Evolutionary conservation across 768 basidiomycete species (phyloP).

Genomic region (Phylloporus sp.): DNA sequence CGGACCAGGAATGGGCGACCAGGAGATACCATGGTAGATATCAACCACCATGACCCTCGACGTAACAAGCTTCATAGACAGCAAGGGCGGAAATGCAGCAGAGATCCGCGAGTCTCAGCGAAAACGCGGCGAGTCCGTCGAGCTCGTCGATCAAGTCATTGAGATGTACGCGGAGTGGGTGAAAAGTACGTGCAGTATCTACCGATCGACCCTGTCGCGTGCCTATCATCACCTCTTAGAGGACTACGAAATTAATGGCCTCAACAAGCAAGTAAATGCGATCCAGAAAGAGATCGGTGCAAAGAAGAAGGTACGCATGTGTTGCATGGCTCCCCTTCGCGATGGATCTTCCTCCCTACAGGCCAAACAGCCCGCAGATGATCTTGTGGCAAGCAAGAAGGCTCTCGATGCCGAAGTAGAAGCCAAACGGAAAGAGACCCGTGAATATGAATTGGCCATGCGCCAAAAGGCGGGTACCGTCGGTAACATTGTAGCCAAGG

Average conservation of each 20-base stretch:
- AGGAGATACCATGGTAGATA: neutral
- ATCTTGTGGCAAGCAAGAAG: constrained; percentile 80
- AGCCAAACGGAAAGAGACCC: constrained; percentile 69
- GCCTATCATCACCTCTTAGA: constrained; percentile 43
- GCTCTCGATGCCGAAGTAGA: constrained; percentile 79
- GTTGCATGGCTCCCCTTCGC: neutral
- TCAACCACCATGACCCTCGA: constrained; percentile 68
- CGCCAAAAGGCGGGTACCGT: constrained; percentile 74
- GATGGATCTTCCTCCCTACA: constrained; percentile 27
- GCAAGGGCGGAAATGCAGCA: constrained; percentile 89
- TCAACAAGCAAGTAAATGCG: constrained; percentile 80
- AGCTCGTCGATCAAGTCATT: constrained; percentile 92
- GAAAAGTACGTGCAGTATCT: constrained; percentile 58
- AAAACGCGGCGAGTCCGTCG: constrained; percentile 84
- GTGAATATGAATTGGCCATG: constrained; percentile 76
- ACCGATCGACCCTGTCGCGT: neutral
- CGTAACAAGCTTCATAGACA: constrained; percentile 74
- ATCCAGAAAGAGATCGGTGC: constrained; percentile 92
- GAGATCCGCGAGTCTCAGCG: constrained; percentile 89
- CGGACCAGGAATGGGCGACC: neutral
- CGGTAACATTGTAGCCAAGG: constrained; percentile 90
- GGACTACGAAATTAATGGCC: constrained; percentile 77
- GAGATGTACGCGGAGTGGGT: constrained; percentile 92
- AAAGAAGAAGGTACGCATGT: constrained; percentile 77
- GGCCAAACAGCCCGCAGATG: constrained; percentile 91